phyloP scores from a whole-genome alignment of 805 yeast genomes.

The Cyberlindnera xylosilytica region DNA sequence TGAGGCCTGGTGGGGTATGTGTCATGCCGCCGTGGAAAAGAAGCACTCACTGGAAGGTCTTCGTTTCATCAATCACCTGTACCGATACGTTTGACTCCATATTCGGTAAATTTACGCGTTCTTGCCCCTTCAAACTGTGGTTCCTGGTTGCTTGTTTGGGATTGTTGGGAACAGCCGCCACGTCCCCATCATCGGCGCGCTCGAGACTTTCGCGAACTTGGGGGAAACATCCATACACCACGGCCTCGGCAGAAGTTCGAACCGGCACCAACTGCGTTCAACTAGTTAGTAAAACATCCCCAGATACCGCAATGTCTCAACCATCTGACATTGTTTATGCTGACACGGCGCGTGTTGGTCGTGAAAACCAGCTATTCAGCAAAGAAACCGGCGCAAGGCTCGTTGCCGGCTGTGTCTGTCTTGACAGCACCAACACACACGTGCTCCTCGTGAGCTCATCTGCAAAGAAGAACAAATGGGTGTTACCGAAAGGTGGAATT shows the following conservation, averaged over 20 bases:
- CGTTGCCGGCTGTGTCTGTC: conserved; percentile 89
- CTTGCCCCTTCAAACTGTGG: no score
- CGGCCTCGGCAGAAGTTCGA: no score
- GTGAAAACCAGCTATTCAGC: conserved; percentile 44
- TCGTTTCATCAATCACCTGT: conserved; percentile 52
- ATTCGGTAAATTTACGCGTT: no score
- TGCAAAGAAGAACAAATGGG: conserved; percentile 70
- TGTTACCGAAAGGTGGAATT: conserved; percentile 94
- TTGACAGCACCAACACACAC: conserved; percentile 51
- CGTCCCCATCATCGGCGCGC: neutral
- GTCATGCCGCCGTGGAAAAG: neutral
- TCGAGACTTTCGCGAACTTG: neutral
- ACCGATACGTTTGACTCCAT: conserved; percentile 32
- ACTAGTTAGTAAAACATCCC: no score
- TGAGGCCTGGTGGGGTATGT: no score
- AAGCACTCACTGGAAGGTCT: conserved; percentile 38
- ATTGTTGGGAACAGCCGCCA: neutral
- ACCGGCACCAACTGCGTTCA: no score
- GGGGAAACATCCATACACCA: neutral
- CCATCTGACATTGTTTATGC: conserved; percentile 8
- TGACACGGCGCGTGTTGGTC: conserved; percentile 17
- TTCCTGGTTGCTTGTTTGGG: no score
- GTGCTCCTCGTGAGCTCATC: conserved; percentile 80
- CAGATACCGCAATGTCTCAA: no score
- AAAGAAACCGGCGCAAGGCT: conserved; percentile 66